A percentile compares a stretch with the other conserved stretches of the same genome.
Conservation (phyloP, 73 alveolate genomes). For the Paramecium octaurelia region DNA sequence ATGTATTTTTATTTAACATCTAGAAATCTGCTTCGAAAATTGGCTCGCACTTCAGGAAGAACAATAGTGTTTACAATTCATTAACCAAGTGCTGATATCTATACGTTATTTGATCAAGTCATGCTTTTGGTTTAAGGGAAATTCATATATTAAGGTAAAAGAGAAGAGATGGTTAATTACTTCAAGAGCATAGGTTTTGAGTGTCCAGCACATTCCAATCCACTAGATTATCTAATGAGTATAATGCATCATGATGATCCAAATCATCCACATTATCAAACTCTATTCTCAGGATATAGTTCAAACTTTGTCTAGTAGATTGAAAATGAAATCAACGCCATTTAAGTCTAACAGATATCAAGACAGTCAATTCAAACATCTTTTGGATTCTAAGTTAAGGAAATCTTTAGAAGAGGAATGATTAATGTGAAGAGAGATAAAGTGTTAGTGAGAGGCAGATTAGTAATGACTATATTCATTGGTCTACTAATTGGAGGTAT, state of each 20-base stretch:
- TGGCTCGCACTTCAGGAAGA: slow-evolving; percentile 50
- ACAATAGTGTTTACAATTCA: slow-evolving; percentile 75
- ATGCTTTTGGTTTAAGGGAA: slow-evolving; percentile 67
- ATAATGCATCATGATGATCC: slow-evolving; percentile 19
- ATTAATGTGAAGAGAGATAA: slow-evolving; percentile 7
- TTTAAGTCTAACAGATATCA: background rate
- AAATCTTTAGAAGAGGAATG: slow-evolving; percentile 23
- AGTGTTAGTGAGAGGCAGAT: background rate
- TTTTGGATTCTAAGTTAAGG: background rate
- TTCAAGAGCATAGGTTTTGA: slow-evolving; percentile 50
- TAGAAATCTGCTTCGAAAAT: slow-evolving; percentile 13
- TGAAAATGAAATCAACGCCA: background rate
- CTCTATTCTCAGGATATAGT: background rate
- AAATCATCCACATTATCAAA: background rate
- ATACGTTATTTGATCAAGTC: slow-evolving; percentile 29
- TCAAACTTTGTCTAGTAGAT: background rate
- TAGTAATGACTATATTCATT: background rate
- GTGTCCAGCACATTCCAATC: slow-evolving; percentile 72
- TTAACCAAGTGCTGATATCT: slow-evolving; percentile 74
- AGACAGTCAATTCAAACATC: background rate
- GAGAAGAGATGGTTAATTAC: slow-evolving; percentile 17
- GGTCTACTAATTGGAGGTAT: slow-evolving; percentile 23
- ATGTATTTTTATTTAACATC: background rate
- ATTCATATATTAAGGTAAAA: slow-evolving; percentile 65
- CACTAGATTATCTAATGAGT: slow-evolving; percentile 73